Conservation (phyloP, 75 land plant species). For the Chamaecyparis obtusa region DNA sequence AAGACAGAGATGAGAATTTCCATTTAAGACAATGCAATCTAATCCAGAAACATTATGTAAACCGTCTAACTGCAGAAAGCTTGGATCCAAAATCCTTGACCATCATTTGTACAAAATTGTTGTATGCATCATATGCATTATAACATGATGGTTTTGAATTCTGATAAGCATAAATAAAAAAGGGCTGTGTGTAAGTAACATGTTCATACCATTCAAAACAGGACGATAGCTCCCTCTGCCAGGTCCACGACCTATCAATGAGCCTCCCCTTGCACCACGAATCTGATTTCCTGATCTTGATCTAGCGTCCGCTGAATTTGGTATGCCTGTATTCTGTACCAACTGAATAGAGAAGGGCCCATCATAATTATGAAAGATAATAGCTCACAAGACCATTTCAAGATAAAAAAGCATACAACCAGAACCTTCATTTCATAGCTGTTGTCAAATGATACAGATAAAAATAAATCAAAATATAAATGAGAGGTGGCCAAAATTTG, state of each 20-base stretch:
- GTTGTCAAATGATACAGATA: not conserved
- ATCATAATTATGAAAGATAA: not conserved
- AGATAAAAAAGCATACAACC: not conserved
- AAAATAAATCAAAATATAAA: not conserved
- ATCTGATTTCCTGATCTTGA: conserved; percentile 9
- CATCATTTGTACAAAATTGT: not conserved
- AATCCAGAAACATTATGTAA: not conserved
- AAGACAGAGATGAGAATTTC: not conserved
- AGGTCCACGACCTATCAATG: conserved; percentile 1
- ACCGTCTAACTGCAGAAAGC: not conserved
- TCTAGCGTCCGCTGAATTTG: not conserved
- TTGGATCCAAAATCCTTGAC: not conserved
- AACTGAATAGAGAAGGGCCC: not conserved
- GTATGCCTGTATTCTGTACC: conserved; percentile 1
- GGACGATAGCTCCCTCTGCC: not conserved
- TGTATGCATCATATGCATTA: not conserved
- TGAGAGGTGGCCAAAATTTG: not conserved
- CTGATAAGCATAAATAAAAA: not conserved
- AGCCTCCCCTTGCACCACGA: conserved; percentile 12
- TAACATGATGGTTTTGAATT: no score
- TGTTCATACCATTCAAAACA: not conserved
- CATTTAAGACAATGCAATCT: not conserved
- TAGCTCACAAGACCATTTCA: not conserved
- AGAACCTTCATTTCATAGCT: not conserved
- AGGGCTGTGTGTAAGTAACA: not conserved